These are phyloP conservation scores for Sugiyamaella lignohabitans DNA, from an alignment of 805 yeast species.

Conservation along the genomic window DNA sequence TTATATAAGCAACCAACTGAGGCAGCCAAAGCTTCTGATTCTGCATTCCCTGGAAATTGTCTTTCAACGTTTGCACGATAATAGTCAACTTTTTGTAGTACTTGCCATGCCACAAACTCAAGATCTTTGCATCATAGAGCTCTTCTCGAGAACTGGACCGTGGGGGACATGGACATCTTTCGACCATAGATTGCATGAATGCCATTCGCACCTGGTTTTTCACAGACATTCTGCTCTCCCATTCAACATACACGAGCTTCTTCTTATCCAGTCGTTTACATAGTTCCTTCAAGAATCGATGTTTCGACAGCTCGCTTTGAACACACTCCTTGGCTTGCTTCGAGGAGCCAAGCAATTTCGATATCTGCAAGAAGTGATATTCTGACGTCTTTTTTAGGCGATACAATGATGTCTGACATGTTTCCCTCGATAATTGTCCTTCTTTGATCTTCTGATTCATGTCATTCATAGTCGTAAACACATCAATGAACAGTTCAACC, in stretches of 20 bases:
- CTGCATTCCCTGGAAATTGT: slow-evolving; percentile 6
- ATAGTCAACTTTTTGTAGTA: slow-evolving; percentile 2
- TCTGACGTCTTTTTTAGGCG: slow-evolving; percentile 5
- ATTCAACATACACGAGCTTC: slow-evolving; percentile 10
- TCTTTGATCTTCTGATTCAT: slow-evolving; percentile 7
- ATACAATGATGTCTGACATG: slow-evolving; percentile 4
- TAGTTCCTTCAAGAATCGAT: slow-evolving; percentile 10
- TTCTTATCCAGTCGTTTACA: slow-evolving; percentile 6
- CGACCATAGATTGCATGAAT: slow-evolving; percentile 9
- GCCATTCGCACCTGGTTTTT: slow-evolving; percentile 9
- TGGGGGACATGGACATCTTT: slow-evolving; percentile 2
- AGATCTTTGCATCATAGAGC: slow-evolving; percentile 7
- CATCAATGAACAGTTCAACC: slow-evolving; percentile 6
- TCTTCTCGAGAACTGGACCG: slow-evolving; percentile 14
- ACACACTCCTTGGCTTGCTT: slow-evolving; percentile 12
- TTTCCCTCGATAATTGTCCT: slow-evolving; percentile 8
- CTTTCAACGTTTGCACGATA: neutral
- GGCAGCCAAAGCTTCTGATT: slow-evolving; percentile 14
- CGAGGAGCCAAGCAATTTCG: slow-evolving; percentile 12
- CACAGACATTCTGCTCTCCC: neutral
- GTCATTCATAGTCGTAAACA: slow-evolving; percentile 6
- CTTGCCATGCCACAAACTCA: slow-evolving; percentile 12
- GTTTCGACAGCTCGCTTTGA: slow-evolving; percentile 10
- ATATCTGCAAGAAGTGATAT: slow-evolving; percentile 7
- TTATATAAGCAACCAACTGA: slow-evolving; percentile 9